Conservation (phyloP, 108 stramenopile species). For the Schizochytrium sp. region DNA sequence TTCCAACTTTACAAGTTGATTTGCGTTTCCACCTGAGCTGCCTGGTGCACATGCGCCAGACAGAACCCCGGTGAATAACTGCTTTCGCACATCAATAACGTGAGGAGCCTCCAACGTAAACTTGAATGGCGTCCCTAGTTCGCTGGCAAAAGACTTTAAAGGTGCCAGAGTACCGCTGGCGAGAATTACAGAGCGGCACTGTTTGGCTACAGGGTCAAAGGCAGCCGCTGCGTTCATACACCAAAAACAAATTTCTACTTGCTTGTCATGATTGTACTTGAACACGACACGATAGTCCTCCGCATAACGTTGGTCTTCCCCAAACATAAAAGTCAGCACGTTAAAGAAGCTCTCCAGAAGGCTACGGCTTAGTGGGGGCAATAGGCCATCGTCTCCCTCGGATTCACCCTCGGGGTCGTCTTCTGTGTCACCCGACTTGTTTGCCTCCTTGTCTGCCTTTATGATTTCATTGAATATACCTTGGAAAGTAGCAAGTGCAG, state of each 20-base stretch:
- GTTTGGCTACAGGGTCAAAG: constrained; percentile 86
- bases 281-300: constrained; percentile 17
- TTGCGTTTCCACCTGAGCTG: not conserved
- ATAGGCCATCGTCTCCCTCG: not conserved
- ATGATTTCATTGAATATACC: not conserved
- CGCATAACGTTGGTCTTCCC: not conserved
- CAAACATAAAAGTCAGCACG: not conserved
- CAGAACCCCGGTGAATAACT: constrained; percentile 36
- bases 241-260: constrained; percentile 87
- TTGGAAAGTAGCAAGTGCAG: not conserved
- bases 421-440: not conserved
- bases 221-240: constrained; percentile 96
- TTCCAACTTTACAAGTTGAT: constrained; percentile 77
- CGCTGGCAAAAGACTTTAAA: constrained; percentile 86
- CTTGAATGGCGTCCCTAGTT: constrained; percentile 89
- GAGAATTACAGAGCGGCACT: constrained; percentile 87
- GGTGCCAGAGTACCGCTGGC: constrained; percentile 97
- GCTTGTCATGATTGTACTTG: not conserved
- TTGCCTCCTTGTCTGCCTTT: not conserved
- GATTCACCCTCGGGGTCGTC: not conserved
- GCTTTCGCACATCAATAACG: constrained; percentile 85
- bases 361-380: not conserved
- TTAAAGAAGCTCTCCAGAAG: not conserved
- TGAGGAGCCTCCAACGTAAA: constrained; percentile 89
- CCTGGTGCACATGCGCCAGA: not conserved